phyloP scores from a whole-genome alignment of 2,329 filamentous ascomycete genomes.

The Amauroascus niger region DNA sequence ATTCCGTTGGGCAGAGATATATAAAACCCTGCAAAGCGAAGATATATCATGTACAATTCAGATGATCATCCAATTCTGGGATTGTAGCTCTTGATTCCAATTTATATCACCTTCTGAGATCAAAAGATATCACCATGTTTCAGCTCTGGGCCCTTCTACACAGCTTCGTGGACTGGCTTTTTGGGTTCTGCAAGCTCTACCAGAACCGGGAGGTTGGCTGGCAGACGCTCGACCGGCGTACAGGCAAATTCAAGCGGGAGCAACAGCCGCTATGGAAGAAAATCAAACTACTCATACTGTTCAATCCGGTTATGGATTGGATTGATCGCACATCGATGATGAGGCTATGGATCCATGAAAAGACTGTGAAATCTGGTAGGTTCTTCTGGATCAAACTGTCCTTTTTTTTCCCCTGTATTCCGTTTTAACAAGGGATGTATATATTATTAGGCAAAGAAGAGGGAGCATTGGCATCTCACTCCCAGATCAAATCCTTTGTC shows the following conservation, averaged over 20 bases:
- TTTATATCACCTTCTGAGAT: neutral
- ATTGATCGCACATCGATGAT: constrained; percentile 32
- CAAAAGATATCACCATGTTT: neutral
- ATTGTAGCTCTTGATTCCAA: no score
- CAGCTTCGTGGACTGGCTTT: neutral
- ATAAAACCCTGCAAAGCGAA: neutral
- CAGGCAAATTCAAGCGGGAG: constrained; percentile 26
- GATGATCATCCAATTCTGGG: no score
- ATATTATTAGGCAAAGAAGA: constrained; percentile 22
- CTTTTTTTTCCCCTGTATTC: neutral
- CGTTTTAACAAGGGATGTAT: neutral
- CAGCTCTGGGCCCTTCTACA: neutral
- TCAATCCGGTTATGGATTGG: constrained; percentile 37
- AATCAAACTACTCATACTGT: constrained; percentile 34
- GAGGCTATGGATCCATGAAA: constrained; percentile 32
- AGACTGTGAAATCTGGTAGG: constrained; percentile 27
- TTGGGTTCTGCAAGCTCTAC: constrained; percentile 3
- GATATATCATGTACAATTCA: no score
- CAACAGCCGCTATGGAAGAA: constrained; percentile 36
- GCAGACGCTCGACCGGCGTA: constrained; percentile 10
- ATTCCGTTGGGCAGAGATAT: neutral
- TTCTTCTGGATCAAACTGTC: neutral
- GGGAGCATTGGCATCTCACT: constrained; percentile 24
- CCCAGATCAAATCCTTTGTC: constrained; percentile 32
- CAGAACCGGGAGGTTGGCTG: constrained; percentile 12